These are phyloP conservation scores for Triangularia verruculosa DNA, from an alignment of 2,329 filamentous ascomycete genomes.

Conservation along the genomic window DNA sequence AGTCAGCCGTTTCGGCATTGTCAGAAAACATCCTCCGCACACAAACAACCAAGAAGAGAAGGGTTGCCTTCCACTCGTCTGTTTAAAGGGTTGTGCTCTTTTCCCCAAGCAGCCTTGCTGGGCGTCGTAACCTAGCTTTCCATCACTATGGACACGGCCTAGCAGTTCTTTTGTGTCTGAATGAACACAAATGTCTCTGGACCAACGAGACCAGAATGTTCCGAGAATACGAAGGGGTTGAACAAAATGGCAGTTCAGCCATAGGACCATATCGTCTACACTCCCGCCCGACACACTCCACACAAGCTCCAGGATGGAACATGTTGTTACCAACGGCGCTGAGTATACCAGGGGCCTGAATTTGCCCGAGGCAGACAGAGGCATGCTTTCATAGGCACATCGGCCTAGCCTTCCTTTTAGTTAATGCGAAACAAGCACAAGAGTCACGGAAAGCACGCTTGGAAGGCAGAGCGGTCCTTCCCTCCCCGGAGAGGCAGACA, in stretches of 20 bases:
- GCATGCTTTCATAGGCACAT: neutral
- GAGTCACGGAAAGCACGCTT: neutral
- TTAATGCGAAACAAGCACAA: neutral
- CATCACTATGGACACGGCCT: no score
- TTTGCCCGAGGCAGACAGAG: neutral
- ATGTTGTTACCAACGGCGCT: neutral
- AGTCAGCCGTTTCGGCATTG: neutral
- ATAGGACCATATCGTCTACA: neutral
- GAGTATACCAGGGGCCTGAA: neutral
- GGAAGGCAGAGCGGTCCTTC: conserved; percentile 11
- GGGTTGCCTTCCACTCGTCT: neutral
- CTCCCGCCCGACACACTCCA: neutral
- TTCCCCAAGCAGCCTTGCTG: neutral
- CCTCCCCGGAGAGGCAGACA: neutral
- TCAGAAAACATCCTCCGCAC: no score
- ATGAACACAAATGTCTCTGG: neutral
- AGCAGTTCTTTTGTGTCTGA: neutral
- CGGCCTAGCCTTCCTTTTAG: neutral
- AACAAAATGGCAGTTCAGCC: neutral
- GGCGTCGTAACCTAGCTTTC: no score
- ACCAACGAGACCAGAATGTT: neutral
- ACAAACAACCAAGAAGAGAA: neutral
- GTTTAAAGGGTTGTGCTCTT: neutral
- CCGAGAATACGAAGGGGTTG: neutral
- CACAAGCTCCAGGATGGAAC: neutral